Base-by-base conservation (phyloP, 768 basidiomycete species). In the Steccherinum ochraceum region DNA sequence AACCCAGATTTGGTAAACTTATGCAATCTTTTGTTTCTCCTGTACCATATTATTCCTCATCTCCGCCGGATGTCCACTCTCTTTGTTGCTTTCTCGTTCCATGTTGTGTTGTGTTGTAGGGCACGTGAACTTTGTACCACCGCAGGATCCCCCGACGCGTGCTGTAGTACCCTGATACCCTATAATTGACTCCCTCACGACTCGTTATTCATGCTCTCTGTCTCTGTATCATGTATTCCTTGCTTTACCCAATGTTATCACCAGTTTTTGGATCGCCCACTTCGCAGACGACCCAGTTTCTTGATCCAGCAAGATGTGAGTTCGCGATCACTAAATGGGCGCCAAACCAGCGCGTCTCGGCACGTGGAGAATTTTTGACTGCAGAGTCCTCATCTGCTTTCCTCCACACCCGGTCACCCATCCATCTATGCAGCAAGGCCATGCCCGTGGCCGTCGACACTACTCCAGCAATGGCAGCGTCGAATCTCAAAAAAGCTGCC, bases 1-100 rank as follows among this genome's bases (percentile, higher is more conserved):
- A 21, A 77, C 83, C 45, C 86, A 86, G 65, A 89, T 90, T 50
- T 89, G 86, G 87, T 90, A 56, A 58, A 7, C 7, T 43, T 23
- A 18, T 23, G 41, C n/a, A 19, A 5, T 18, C 41, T 19, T 23
- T 43, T 43, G 18, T 43, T 43, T 43, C 21, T 10, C 18, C 21
- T 50, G 18, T 50, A 41, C 40, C 5, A 43, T 43, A 43, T 19
- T 5, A n/a, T 43, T 5, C 19, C 19, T 5, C 41, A n/a, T 43
- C 7, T 23, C 41, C 18, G 16, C 21, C 18, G 21, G 21, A n/a
- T 43, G 7, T 18, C 5, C 41, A 10, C 41, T 43, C 41, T 5
- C 19, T 23, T 43, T 43, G 41, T 23, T 35, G n/a, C n/a, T n/a
- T n/a, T n/a, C n/a, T n/a, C n/a, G n/a, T n/a, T n/a, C n/a, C n/a